Evolutionary conservation across 1,139 yeast species (phyloP), one percentile per base, ranked within the genome.

Genomic region (Saccharomyces hybrid): DNA sequence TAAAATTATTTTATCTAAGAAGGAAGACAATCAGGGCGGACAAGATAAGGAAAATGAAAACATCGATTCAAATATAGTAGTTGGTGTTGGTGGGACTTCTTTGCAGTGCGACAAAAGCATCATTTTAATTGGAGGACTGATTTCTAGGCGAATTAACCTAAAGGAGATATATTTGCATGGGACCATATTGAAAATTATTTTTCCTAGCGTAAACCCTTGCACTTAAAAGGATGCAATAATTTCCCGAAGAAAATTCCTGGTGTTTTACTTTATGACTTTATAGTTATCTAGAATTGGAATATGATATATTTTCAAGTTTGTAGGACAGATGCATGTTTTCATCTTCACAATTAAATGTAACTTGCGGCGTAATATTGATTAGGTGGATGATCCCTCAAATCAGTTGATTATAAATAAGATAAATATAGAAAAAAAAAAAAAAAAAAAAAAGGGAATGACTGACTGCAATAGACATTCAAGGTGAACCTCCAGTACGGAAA

Each of bases 71-170:
- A 48, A 50, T 23, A 16, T 53, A 38, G 27, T 51, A 14, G 47
- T 56, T 6, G 52, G 59, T 31, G 42, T 60, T 14, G 67, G 62
- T n/a, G 59, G 61, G 1, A 47, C 57, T 26, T 59, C 61, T 2
- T 32, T 61, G n/a, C 57, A 63, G 38, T 52, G 55, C 14, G 59
- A 64, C 26, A 67, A 67, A 8, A 59, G 60, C 9, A 58, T 64
- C 7, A 47, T 62, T 13, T 53, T 65, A 1, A 51, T 64, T 8
- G 69, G 69, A 4, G 69, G 69, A 5, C 20, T 62, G 1, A 54
- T 60, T 11, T 52, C 60, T n/a, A 54, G 56, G 14, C 54, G 61
- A 32, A 46, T 49, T 1, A 50, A 54, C 9, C 23, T 57, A 11
- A 52, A 58, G 5, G 58, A 54, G 9, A 44, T 58, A n/a, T 59